Percentiles rank a stretch among this genome's conserved stretches.
phyloP scores from a whole-genome alignment of 2,329 filamentous ascomycete genomes.

The Sarocladium oryzae region DNA sequence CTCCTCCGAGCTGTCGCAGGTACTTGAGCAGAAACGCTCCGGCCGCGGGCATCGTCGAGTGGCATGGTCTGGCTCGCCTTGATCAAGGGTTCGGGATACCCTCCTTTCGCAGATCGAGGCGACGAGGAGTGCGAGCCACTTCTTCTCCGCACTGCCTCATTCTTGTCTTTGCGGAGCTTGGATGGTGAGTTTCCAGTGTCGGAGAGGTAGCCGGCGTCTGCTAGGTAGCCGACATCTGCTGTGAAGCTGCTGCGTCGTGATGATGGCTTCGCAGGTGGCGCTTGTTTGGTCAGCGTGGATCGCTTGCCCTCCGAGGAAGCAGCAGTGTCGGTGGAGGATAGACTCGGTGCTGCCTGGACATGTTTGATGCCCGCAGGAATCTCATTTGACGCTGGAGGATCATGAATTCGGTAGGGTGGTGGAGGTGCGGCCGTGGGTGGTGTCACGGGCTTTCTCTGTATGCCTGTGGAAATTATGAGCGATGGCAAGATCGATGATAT shows the following conservation, averaged over 20 bases:
- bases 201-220: slow-evolving; percentile 1
- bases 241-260: slow-evolving; percentile 3
- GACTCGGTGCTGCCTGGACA: not conserved
- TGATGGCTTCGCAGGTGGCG: slow-evolving; percentile 12
- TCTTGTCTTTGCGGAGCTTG: not conserved
- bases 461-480: slow-evolving; percentile 29
- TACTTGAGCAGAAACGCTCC: slow-evolving; percentile 44
- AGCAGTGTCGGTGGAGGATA: slow-evolving; percentile 18
- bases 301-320: slow-evolving; percentile 21
- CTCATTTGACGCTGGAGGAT: slow-evolving; percentile 3
- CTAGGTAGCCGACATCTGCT: not conserved
- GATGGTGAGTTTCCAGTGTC: not conserved
- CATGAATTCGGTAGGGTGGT: slow-evolving; percentile 10
- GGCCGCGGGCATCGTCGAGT: slow-evolving; percentile 18
- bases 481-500: slow-evolving; percentile 30
- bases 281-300: slow-evolving; percentile 17
- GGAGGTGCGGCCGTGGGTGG: slow-evolving; percentile 6
- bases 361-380: slow-evolving; percentile 7
- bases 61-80: not conserved
- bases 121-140: not conserved
- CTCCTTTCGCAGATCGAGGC: not conserved
- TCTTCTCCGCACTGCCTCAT: not conserved
- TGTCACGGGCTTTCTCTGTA: slow-evolving; percentile 19
- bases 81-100: slow-evolving; percentile 1
- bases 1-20: slow-evolving; percentile 21